phyloP scores from a whole-genome alignment of 192 early-diverging fungal genomes.

The Coemansia erecta region DNA sequence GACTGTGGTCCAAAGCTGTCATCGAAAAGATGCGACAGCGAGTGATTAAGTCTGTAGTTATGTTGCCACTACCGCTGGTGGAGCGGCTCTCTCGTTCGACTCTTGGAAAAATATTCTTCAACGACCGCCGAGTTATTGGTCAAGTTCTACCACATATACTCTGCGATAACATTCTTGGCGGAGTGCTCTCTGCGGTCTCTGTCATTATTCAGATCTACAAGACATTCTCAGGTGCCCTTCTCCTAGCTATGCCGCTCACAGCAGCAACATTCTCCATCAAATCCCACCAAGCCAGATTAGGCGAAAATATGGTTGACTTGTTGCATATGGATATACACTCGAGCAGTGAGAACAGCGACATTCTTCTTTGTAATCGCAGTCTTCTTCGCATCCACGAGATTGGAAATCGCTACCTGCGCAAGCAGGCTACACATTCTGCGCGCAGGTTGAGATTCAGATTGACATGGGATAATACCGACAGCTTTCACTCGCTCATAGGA shows the following conservation, averaged over 20 bases:
- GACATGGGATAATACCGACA: not conserved
- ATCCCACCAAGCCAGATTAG: not conserved
- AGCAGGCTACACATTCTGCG: not conserved
- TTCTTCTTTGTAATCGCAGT: not conserved
- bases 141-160: not conserved
- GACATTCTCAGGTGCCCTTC: not conserved
- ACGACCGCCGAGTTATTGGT: not conserved
- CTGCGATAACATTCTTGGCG: not conserved
- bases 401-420: not conserved
- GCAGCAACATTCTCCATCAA: not conserved
- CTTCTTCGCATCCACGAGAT: conserved; percentile 15
- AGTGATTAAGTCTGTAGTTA: not conserved
- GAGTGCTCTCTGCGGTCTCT: not conserved
- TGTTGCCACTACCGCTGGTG: conserved; percentile 8
- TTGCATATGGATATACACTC: not conserved
- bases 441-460: not conserved
- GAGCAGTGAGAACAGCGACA: not conserved
- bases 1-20: conserved; percentile 5
- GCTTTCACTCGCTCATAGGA: not conserved
- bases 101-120: not conserved
- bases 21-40: conserved; percentile 4
- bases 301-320: not conserved
- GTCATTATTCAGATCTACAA: conserved; percentile 7
- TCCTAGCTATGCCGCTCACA: conserved; percentile 6
- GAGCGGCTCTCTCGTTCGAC: conserved; percentile 4